Evolutionary conservation across 2,329 filamentous ascomycete genomes (phyloP).

Genomic region (Thermoascus crustaceus): DNA sequence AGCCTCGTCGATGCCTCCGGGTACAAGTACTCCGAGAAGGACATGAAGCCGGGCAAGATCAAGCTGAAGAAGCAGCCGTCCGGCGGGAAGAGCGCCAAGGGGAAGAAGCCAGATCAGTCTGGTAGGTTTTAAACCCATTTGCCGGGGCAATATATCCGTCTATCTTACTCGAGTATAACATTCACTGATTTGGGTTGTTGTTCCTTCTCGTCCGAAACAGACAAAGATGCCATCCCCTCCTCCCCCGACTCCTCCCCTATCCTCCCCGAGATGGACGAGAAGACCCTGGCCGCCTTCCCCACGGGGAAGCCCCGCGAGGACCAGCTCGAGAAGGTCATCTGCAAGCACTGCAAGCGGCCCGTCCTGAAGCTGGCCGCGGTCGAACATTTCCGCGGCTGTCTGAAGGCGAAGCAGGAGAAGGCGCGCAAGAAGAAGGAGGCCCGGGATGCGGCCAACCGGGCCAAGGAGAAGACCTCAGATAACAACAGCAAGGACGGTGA

Average conservation of each 20-base stretch:
- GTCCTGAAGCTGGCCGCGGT: constrained; percentile 67
- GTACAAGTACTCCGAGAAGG: constrained; percentile 38
- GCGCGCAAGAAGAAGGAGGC: constrained; percentile 69
- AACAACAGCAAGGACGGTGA: constrained; percentile 40
- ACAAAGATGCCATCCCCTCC: constrained; percentile 20
- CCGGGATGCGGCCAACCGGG: constrained; percentile 60
- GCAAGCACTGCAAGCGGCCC: constrained; percentile 91
- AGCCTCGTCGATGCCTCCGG: constrained; percentile 39
- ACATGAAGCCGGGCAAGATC: constrained; percentile 37
- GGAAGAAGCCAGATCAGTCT: constrained; percentile 24
- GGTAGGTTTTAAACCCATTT: constrained; percentile 3
- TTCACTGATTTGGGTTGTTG: background rate
- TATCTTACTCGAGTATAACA: background rate
- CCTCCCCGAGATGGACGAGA: constrained; percentile 59
- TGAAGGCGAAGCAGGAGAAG: constrained; percentile 77
- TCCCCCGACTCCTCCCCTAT: constrained; percentile 34
- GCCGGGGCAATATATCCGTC: background rate
- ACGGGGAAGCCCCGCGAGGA: constrained; percentile 78
- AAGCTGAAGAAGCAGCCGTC: constrained; percentile 34
- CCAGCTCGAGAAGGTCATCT: constrained; percentile 67
- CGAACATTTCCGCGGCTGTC: constrained; percentile 72
- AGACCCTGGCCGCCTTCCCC: constrained; percentile 67
- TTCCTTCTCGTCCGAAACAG: constrained; percentile 11
- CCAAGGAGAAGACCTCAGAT: constrained; percentile 41
- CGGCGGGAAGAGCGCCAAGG: constrained; percentile 22